Evolutionary conservation across 306 rosid species (phyloP).

Genomic region (Quercus rubra): DNA sequence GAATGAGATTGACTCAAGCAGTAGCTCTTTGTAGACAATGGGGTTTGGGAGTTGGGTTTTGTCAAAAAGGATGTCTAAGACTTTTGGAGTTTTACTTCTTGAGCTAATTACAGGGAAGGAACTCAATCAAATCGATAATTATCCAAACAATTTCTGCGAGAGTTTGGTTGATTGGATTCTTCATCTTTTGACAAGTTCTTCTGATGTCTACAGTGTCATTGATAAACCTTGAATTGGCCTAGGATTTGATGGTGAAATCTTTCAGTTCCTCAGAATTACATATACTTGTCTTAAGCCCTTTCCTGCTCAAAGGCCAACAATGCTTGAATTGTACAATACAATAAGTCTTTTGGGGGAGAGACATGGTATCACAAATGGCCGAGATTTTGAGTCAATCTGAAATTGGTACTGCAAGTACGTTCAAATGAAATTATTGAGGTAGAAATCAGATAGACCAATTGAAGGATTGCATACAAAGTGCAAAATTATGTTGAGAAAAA

Average conservation of each 20-base stretch:
- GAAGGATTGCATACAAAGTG: too few relatives aligned
- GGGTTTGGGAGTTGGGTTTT: constrained; percentile 1
- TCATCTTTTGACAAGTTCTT: background rate
- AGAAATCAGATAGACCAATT: too few relatives aligned
- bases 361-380: background rate
- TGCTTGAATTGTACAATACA: constrained; percentile 32
- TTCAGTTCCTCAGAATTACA: constrained; percentile 21
- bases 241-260: constrained; percentile 26
- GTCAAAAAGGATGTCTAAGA: constrained; percentile 35
- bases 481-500: too few relatives aligned
- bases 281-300: constrained; percentile 24
- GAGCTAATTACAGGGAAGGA: constrained; percentile 24
- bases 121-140: background rate
- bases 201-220: background rate
- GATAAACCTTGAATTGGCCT: constrained; percentile 7
- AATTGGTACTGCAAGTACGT: too few relatives aligned
- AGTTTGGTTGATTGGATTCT: too few relatives aligned
- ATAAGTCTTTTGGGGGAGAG: background rate
- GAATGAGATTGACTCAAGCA: too few relatives aligned
- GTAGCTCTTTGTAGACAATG: background rate
- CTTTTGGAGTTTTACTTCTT: constrained; percentile 37
- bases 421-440: too few relatives aligned
- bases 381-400: too few relatives aligned
- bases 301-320: constrained; percentile 29
- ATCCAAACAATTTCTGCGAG: too few relatives aligned